Evolutionary conservation across 345 rosid genomes (phyloP).

Genomic region (Erodium maritimum): DNA sequence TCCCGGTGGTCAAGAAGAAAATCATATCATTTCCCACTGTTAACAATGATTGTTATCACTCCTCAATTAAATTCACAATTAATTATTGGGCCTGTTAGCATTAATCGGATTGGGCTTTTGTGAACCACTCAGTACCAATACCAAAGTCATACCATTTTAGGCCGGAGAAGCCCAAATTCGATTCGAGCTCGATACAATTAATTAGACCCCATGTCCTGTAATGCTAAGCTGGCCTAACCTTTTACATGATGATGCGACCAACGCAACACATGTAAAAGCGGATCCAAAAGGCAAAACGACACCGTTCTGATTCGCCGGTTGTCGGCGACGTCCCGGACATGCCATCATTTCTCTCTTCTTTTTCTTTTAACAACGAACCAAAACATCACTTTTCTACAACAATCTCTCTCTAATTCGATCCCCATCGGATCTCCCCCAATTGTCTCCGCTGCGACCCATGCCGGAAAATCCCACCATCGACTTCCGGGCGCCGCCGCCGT

Average conservation of each 20-base stretch:
- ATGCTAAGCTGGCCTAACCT: background rate
- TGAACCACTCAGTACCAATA: no score
- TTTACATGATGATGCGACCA: no score
- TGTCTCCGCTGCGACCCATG: background rate
- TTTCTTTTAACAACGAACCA: background rate
- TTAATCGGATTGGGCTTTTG: no score
- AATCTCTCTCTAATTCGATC: background rate
- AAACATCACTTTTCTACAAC: background rate
- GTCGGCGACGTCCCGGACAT: background rate
- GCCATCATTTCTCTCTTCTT: background rate
- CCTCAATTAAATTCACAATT: no score
- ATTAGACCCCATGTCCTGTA: no score
- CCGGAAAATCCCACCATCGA: conserved; percentile 16
- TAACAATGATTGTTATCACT: no score
- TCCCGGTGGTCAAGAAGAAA: no score
- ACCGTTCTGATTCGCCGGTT: background rate
- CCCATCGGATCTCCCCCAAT: background rate
- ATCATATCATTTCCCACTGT: no score
- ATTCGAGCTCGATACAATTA: no score
- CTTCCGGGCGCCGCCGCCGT: conserved; percentile 86
- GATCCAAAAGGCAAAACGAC: background rate
- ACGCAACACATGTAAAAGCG: background rate
- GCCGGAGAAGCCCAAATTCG: no score
- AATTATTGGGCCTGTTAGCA: no score
- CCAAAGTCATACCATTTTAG: no score